Conservation (phyloP, 257 asterid genomes). For the Plantago ovata region DNA sequence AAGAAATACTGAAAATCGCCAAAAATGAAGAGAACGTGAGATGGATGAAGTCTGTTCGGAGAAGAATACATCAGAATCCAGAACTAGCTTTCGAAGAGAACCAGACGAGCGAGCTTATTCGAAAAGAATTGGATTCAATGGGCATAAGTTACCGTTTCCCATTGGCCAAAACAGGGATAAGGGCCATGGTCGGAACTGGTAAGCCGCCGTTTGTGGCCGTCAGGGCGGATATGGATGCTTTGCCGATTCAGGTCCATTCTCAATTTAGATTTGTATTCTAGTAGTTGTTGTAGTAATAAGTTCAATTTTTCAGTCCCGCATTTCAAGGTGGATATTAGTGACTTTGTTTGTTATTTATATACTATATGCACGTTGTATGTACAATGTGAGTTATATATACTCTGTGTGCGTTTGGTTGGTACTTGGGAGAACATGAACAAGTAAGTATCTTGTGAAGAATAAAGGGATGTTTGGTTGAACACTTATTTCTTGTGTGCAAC, state of each 20-base stretch:
- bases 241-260: constrained; percentile 72
- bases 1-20: constrained; percentile 2
- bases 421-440: no score
- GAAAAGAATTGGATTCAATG: constrained; percentile 59
- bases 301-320: neutral
- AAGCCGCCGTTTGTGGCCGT: constrained; percentile 78
- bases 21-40: constrained; percentile 24
- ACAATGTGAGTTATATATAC: no score
- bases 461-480: neutral
- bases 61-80: constrained; percentile 74
- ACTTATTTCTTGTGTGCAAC: neutral
- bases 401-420: no score
- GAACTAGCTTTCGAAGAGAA: constrained; percentile 82
- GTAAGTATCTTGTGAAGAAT: neutral
- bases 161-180: constrained; percentile 67
- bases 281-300: no score
- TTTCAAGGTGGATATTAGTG: neutral
- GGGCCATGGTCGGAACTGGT: constrained; percentile 76
- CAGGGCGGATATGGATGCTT: constrained; percentile 96
- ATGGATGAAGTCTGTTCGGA: constrained; percentile 64
- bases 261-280: neutral
- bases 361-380: no score
- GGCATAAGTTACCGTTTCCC: constrained; percentile 54
- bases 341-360: no score
- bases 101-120: constrained; percentile 61